Conservation (phyloP, 345 rosid genomes). For the Acer negundo region DNA sequence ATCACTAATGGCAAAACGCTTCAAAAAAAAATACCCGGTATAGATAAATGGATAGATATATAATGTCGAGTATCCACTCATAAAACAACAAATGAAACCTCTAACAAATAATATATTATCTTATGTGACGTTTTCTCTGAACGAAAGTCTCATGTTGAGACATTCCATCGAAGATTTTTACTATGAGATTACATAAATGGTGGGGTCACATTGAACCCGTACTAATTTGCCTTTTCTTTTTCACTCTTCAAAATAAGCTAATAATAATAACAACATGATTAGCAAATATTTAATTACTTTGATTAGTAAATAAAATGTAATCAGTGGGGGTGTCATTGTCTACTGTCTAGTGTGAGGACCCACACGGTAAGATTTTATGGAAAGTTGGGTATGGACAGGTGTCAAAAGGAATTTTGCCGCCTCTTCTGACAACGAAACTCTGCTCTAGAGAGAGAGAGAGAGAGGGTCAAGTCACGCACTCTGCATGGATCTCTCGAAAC, state of each 20-base stretch:
- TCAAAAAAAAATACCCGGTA: no score
- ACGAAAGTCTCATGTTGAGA: not conserved
- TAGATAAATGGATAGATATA: no score
- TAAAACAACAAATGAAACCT: no score
- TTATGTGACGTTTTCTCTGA: no score
- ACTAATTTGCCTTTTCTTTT: no score
- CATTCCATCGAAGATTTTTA: not conserved
- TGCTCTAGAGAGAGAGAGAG: not conserved
- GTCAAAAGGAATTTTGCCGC: slow-evolving; percentile 29
- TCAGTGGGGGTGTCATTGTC: slow-evolving; percentile 1
- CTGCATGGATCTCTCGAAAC: slow-evolving; percentile 38
- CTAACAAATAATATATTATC: no score
- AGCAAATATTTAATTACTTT: not conserved
- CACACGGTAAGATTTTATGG: slow-evolving; percentile 10
- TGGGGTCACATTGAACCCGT: not conserved
- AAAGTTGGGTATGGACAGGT: slow-evolving; percentile 7
- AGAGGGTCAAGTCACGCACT: slow-evolving; percentile 14
- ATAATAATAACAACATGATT: not conserved
- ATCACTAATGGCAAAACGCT: no score
- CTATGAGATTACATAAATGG: not conserved
- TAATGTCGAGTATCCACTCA: not conserved
- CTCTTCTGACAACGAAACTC: slow-evolving; percentile 21
- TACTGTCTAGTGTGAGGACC: slow-evolving; percentile 11
- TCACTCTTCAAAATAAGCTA: not conserved
- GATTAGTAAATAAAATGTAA: not conserved